phyloP scores from a whole-genome alignment of 1,139 yeast species.

The Hanseniaspora uvarum region DNA sequence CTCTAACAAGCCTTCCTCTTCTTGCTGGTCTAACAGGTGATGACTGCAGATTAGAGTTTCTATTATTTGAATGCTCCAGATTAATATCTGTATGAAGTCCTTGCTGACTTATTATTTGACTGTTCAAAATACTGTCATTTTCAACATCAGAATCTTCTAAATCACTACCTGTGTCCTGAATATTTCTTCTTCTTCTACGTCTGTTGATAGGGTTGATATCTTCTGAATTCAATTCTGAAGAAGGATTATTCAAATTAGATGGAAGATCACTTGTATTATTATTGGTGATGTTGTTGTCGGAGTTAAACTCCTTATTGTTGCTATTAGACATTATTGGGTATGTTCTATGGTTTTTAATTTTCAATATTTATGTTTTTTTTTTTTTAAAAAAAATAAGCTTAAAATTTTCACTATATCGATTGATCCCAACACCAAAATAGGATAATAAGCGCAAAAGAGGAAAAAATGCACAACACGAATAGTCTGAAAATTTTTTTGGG shows the following conservation, averaged over 20 bases:
- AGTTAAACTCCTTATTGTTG: background rate
- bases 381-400: no score
- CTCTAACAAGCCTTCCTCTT: constrained; percentile 22
- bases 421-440: background rate
- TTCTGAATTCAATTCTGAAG: constrained; percentile 11
- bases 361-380: background rate
- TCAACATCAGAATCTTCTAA: constrained; percentile 17
- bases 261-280: constrained; percentile 10
- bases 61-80: constrained; percentile 7
- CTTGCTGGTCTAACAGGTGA: constrained; percentile 21
- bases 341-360: background rate
- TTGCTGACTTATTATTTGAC: constrained; percentile 3
- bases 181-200: constrained; percentile 29
- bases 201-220: constrained; percentile 16
- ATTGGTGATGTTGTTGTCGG: background rate
- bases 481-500: background rate
- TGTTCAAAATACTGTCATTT: constrained; percentile 6
- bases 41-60: constrained; percentile 7
- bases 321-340: background rate
- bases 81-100: constrained; percentile 7
- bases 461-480: background rate
- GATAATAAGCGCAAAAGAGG: background rate
- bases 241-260: background rate
- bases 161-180: constrained; percentile 20
- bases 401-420: no score